Base-by-base conservation (phyloP, 306 rosid species). In the Sicyos edulis region DNA sequence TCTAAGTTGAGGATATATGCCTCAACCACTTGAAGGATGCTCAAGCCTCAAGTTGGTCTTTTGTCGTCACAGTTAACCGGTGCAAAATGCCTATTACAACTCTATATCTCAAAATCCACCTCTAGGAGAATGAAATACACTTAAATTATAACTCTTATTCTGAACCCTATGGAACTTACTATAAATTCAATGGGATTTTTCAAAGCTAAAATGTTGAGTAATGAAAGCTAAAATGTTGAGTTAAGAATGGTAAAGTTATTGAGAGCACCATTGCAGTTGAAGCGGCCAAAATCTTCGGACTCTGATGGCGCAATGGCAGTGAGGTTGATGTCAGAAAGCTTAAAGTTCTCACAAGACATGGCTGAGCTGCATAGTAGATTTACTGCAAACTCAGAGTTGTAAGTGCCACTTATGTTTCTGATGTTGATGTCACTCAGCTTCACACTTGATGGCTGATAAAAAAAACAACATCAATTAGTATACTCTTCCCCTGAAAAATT, bases 341-440 rank as follows among this genome's bases (percentile, higher is more conserved):
- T 10, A 34, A 71, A 0, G 22, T 71, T 54, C 19, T 71, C 63
- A n/a, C 75, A 71, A 10, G 75, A 19, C 51, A 1, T 19, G 19
- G 8, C n/a, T 10, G 63, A 34, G 34, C 75, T 71, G 20, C 75
- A 71, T 2, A 29, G 6, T 1, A 71, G 2, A 6, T 29, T 34
- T 19, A 71, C 52, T 37, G 75, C 75, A 17, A 54, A 71, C 52
- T 71, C 19, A 1, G 75, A 10, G 63, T 71, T 70, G 61, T 70
- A 70, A 51, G 26, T 70, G 4, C 75, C 75, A 71, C 63, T 53
- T 17, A 71, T 54, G 63, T 71, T 71, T 11, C 45, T 71, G 0
- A 71, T n/a, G 34, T 26, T 52, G 11, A 71, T 54, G 10, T 71
- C 52, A 7, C 53, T 54, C n/a, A 71, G 64, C 75, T 54, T 71